These are phyloP conservation scores for Solanum corneliomulleri DNA, from an alignment of 257 asterid species.

Conservation along the genomic window DNA sequence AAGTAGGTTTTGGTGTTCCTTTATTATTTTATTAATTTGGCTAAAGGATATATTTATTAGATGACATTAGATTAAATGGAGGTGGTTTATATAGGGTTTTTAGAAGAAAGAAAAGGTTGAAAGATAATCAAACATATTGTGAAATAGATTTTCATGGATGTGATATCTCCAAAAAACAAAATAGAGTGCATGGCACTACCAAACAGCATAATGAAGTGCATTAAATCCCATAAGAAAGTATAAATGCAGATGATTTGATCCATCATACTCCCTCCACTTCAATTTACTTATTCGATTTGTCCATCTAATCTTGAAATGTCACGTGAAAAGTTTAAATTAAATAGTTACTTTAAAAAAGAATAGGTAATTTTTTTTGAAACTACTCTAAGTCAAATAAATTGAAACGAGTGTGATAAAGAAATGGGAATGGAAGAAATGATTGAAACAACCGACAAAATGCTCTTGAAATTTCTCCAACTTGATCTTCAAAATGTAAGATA, in stretches of 20 bases:
- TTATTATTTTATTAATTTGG: not conserved
- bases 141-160: not conserved
- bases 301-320: not conserved
- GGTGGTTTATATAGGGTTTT: not conserved
- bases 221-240: not conserved
- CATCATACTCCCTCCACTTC: not conserved
- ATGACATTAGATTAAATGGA: not conserved
- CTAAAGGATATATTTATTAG: not conserved
- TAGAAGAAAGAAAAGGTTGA: not conserved
- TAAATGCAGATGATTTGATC: not conserved
- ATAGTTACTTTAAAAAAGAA: not conserved
- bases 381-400: not conserved
- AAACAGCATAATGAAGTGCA: not conserved
- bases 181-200: not conserved
- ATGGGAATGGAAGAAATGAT: not conserved
- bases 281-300: not conserved
- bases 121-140: not conserved
- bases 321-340: not conserved
- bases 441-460: not conserved
- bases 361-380: not conserved
- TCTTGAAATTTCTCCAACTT: not conserved
- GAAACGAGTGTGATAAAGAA: not conserved
- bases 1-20: not conserved
- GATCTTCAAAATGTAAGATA: not conserved
- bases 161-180: not conserved